Evolutionary conservation across 2,329 filamentous ascomycete genomes (phyloP).

Genomic region (Phyllosticta citrichinensis): DNA sequence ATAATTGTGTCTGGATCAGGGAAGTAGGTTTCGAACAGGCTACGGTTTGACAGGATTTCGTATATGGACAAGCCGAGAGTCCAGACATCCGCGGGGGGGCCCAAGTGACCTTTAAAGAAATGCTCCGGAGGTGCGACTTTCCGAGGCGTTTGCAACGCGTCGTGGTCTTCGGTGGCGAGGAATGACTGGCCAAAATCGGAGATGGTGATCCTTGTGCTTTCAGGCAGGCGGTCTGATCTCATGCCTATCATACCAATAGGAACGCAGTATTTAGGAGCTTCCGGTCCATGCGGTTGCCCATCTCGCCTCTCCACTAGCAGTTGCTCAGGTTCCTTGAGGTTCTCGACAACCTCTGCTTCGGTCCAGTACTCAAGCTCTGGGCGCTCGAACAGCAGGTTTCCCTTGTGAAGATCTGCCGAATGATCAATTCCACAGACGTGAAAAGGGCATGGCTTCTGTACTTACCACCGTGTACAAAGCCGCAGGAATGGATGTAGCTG

Average conservation of each 20-base stretch:
- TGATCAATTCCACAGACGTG: background rate
- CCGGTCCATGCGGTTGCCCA: background rate
- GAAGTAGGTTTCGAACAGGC: background rate
- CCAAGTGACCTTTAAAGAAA: background rate
- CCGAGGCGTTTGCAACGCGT: background rate
- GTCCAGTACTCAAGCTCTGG: background rate
- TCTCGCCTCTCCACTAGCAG: background rate
- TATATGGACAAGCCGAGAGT: background rate
- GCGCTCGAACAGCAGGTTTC: background rate
- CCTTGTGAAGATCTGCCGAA: background rate
- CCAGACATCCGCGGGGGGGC: background rate
- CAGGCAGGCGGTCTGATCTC: background rate
- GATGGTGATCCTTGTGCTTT: background rate
- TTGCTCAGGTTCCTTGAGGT: background rate
- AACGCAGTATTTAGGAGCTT: background rate
- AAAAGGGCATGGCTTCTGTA: background rate
- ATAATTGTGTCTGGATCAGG: background rate
- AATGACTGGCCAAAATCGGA: background rate
- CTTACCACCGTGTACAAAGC: background rate
- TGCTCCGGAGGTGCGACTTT: background rate
- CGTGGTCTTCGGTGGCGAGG: background rate
- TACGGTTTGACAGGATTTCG: background rate
- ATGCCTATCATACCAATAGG: background rate
- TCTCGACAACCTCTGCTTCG: background rate
- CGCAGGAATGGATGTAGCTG: background rate